Base-by-base conservation (phyloP, 257 asterid genomes). In the Solanum sparsipilum region DNA sequence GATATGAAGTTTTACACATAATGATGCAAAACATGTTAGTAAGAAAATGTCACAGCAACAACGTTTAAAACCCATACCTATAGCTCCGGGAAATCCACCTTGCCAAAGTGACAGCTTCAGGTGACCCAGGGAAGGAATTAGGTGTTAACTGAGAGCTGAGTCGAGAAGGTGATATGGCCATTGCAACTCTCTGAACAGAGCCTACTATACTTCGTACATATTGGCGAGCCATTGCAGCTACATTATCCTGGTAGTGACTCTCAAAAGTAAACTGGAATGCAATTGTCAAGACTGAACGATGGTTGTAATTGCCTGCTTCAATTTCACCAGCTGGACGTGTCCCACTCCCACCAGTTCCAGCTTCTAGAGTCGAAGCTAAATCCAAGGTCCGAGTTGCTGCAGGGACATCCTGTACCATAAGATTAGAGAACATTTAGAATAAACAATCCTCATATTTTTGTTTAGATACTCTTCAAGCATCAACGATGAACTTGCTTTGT, bases 261-360 rank as follows among this genome's bases (percentile, higher is more conserved):
- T 94, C 99, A 87, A 95, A 96, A 38, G 96, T 91, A 93, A 97
- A 97, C 97, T 97, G 99, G 89, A 97, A 97, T 0, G 98, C 99
- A 18, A 97, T 97, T 25, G 98, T 97, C 90, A 97, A 87, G 29
- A 97, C 98, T 8, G 99, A 96, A 91, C 98, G 91, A 29, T 90
- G 91, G 75, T 91, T 95, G 88, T 93, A 95, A 90, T 74, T 90
- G 83, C 88, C 91, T 32, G 91, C 27, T 76, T 94, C 96, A 46
- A 90, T 84, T 88, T 93, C 96, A 78, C 94, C 97, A 70, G 91
- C 89, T 0, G 90, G 74, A 27, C 95, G 94, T 25, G 92, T 88
- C 65, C 94, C 94, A 84, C 95, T 88, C 70, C 94, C 94, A 84
- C 95, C 91, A 9, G 93, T 90, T 39, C 98, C 98, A 58, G 92